Conservation (phyloP, 805 yeast genomes). For the Kodamaea nitidulidarum region DNA sequence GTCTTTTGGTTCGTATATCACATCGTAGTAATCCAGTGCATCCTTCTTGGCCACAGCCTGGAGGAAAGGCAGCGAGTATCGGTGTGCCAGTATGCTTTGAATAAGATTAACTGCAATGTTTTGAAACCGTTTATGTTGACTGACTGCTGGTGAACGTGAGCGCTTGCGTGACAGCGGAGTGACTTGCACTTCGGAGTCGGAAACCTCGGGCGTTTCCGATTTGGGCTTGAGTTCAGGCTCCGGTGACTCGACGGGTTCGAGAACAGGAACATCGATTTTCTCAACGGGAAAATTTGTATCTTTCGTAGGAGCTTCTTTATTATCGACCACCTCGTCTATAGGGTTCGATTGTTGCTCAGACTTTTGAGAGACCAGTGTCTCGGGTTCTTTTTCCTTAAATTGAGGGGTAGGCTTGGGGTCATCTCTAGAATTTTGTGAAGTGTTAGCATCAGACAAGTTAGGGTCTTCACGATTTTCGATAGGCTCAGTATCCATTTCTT, state of each 20-base stretch:
- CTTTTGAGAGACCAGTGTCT: too few relatives aligned
- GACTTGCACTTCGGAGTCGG: conserved; percentile 8
- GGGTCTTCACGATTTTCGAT: too few relatives aligned
- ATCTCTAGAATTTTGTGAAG: too few relatives aligned
- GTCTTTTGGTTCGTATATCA: conserved; percentile 62
- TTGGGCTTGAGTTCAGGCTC: not conserved
- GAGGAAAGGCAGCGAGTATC: conserved; percentile 70
- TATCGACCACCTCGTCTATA: not conserved
- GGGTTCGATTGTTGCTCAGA: too few relatives aligned
- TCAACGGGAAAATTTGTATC: not conserved
- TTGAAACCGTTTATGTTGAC: conserved; percentile 52
- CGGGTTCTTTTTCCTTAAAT: too few relatives aligned
- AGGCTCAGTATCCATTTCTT: too few relatives aligned
- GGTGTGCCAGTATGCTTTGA: conserved; percentile 61
- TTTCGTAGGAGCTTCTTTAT: not conserved
- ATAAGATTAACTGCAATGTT: conserved; percentile 58
- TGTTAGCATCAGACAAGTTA: too few relatives aligned
- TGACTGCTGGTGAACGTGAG: conserved; percentile 15
- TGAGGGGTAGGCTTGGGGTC: too few relatives aligned
- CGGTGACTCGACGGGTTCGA: conserved; percentile 6
- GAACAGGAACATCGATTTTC: conserved; percentile 7
- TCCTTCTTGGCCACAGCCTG: conserved; percentile 64
- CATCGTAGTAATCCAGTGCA: conserved; percentile 64
- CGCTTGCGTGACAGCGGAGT: conserved; percentile 13
- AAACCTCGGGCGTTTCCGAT: conserved; percentile 8